A percentile compares a stretch with the other conserved stretches of the same genome.
phyloP scores from a whole-genome alignment of 495 filamentous ascomycete species.

The Entonaema liquescens region DNA sequence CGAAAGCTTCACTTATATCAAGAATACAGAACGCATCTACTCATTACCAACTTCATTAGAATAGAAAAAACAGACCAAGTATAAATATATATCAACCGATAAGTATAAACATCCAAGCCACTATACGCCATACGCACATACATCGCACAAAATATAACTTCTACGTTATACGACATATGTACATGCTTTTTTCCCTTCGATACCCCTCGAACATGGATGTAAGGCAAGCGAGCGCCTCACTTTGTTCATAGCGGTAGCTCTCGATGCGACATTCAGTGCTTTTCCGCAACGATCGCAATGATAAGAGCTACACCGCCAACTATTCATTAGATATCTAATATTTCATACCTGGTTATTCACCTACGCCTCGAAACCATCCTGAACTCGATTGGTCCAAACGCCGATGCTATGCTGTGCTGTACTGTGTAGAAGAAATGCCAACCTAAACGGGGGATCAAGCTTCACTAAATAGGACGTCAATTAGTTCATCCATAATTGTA shows the following conservation, averaged over 20 bases:
- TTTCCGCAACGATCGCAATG: not conserved
- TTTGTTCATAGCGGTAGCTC: constrained; percentile 5
- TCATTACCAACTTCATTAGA: not conserved
- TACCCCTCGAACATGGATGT: constrained; percentile 25
- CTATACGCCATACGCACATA: not conserved
- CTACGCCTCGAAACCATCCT: constrained; percentile 20
- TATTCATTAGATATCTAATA: constrained; percentile 13
- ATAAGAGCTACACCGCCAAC: constrained; percentile 24
- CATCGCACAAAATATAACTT: not conserved
- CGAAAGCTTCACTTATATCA: not conserved
- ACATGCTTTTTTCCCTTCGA: not conserved
- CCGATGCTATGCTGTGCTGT: constrained; percentile 46
- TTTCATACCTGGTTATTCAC: constrained; percentile 9
- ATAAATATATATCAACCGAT: not conserved
- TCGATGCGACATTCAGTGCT: not conserved
- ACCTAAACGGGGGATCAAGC: constrained; percentile 19
- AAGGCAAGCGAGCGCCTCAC: constrained; percentile 3
- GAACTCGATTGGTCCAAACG: constrained; percentile 27
- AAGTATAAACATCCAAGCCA: not conserved
- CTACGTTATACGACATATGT: constrained; percentile 4
- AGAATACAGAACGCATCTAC: not conserved
- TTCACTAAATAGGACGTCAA: constrained; percentile 74
- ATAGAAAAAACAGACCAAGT: not conserved
- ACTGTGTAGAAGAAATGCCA: constrained; percentile 24
- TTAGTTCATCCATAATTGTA: constrained; percentile 79